These are phyloP conservation scores for Psilocybe tampanensis DNA, from an alignment of 768 basidiomycete species.

Conservation along the genomic window DNA sequence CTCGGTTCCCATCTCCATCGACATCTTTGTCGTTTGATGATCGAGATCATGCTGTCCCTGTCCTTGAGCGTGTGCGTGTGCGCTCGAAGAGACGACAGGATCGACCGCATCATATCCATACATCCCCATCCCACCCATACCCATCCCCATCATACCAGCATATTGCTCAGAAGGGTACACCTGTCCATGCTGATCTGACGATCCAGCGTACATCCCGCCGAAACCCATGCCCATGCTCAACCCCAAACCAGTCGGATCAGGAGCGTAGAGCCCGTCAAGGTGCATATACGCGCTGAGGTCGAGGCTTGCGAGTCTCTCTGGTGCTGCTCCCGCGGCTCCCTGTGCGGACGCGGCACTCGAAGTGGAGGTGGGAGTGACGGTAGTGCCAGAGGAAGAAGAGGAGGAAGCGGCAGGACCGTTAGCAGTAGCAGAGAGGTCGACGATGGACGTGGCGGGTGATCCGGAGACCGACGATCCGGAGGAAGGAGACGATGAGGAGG, in stretches of 20 bases:
- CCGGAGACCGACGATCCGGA: not conserved
- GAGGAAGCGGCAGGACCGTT: too few relatives aligned
- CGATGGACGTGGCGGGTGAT: not conserved
- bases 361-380: too few relatives aligned
- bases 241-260: not conserved
- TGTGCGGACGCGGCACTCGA: not conserved
- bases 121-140: too few relatives aligned
- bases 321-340: not conserved
- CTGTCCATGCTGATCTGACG: not conserved
- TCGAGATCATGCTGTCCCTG: not conserved
- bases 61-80: too few relatives aligned
- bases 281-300: constrained; percentile 1
- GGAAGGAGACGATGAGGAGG: not conserved
- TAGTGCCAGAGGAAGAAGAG: too few relatives aligned
- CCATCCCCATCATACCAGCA: not conserved
- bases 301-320: not conserved
- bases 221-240: not conserved
- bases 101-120: not conserved
- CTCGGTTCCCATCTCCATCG: too few relatives aligned
- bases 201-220: not conserved
- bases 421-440: not conserved
- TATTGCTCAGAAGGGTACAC: not conserved
- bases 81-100: not conserved
- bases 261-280: not conserved
- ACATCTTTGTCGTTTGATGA: too few relatives aligned